Evolutionary conservation across 139 green algal species (phyloP).

Genomic region (Prasinococcaceae sp.): DNA sequence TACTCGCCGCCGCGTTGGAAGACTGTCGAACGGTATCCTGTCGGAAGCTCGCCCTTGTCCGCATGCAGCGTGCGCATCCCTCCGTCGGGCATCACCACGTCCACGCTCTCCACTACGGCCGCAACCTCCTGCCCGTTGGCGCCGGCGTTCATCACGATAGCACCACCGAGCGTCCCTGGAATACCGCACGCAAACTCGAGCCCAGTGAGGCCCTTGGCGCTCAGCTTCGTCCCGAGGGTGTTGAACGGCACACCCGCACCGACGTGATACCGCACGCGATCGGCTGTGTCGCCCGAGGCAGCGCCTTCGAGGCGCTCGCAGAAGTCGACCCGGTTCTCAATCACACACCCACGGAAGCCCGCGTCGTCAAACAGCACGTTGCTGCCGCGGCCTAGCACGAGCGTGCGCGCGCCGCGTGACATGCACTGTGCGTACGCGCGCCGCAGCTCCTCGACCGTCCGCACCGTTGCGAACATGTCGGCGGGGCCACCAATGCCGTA

Average conservation of each 20-base stretch:
- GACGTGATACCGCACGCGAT: constrained; percentile 8
- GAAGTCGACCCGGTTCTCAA: constrained; percentile 27
- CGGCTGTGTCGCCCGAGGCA: background rate
- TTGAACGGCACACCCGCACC: constrained; percentile 29
- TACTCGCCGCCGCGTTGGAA: constrained; percentile 17
- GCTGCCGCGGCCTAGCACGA: constrained; percentile 30
- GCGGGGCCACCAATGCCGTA: constrained; percentile 27
- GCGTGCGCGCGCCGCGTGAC: background rate
- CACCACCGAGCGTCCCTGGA: constrained; percentile 34
- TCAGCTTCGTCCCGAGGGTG: constrained; percentile 15
- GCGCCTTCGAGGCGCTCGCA: background rate
- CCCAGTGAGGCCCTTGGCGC: constrained; percentile 11
- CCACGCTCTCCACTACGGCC: constrained; percentile 15
- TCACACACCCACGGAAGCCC: constrained; percentile 31
- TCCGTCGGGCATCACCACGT: constrained; percentile 15
- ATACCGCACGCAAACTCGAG: constrained; percentile 37
- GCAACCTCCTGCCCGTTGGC: constrained; percentile 14
- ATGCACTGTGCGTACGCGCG: background rate
- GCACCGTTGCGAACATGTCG: constrained; percentile 18
- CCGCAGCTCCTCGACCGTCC: constrained; percentile 13
- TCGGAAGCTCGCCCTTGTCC: constrained; percentile 8
- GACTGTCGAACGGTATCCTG: constrained; percentile 17
- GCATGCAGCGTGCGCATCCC: background rate
- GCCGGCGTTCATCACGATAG: constrained; percentile 40
- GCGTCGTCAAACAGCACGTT: constrained; percentile 36